Evolutionary conservation across 2,329 filamentous ascomycete species (phyloP).

Genomic region (Bretziella fagacearum): DNA sequence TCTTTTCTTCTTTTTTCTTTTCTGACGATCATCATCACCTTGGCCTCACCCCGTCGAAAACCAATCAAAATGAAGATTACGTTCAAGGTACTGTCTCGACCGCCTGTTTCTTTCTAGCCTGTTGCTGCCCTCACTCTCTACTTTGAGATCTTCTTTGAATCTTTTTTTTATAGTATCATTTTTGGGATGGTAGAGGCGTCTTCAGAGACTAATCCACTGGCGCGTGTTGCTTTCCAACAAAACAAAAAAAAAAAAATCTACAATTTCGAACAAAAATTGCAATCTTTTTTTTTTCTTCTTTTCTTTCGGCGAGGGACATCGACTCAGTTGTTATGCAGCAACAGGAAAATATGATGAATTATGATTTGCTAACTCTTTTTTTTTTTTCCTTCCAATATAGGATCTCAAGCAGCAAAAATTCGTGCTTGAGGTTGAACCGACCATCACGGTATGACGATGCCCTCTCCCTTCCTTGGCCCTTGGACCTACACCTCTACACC

Average conservation of each 20-base stretch:
- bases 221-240: neutral
- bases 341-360: neutral
- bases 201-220: neutral
- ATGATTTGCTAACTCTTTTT: constrained; percentile 1
- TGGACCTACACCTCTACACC: neutral
- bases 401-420: constrained; percentile 99
- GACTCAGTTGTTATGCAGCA: neutral
- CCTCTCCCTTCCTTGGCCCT: neutral
- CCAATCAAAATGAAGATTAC: constrained; percentile 47
- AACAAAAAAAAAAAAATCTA: neutral
- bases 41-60: no score
- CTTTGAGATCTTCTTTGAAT: neutral
- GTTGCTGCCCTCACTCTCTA: neutral
- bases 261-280: neutral
- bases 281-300: no score
- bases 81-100: constrained; percentile 35
- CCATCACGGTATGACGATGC: constrained; percentile 58
- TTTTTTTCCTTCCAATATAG: constrained; percentile 28
- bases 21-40: no score
- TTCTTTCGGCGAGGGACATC: neutral
- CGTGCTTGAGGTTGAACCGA: constrained; percentile 81
- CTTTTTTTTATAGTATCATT: no score
- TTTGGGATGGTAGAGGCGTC: no score
- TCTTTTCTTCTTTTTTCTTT: neutral
- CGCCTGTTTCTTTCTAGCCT: constrained; percentile 1